Conservation (phyloP, 192 early-diverging fungal species). For the Rhizophagus clarus region DNA sequence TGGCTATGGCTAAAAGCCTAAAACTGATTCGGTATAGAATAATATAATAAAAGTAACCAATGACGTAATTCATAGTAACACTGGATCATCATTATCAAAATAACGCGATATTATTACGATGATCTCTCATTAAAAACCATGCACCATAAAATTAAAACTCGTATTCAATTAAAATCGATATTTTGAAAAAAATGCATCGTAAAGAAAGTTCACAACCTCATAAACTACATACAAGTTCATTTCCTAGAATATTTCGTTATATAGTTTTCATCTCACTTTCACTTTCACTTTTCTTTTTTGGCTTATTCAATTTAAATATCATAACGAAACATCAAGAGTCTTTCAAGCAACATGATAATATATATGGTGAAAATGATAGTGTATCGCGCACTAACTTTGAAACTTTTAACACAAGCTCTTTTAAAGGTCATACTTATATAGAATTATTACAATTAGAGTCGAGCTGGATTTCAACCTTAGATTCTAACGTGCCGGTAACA, state of each 20-base stretch:
- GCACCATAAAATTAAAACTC: too few species aligned
- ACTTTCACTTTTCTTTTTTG: neutral
- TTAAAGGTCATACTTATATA: conserved; percentile 2
- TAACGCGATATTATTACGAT: too few species aligned
- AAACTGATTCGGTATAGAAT: too few species aligned
- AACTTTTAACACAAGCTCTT: neutral
- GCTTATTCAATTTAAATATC: neutral
- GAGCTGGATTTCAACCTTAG: conserved; percentile 18
- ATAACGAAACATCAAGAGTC: neutral
- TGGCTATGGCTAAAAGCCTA: too few species aligned
- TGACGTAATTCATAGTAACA: too few species aligned
- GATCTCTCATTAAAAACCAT: too few species aligned
- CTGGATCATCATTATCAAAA: too few species aligned
- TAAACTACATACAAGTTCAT: neutral
- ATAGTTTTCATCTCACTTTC: neutral
- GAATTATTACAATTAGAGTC: conserved; percentile 1
- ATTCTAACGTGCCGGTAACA: conserved; percentile 35
- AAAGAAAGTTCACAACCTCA: neutral
- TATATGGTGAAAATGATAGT: neutral
- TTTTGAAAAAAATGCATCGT: neutral
- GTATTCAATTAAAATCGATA: neutral
- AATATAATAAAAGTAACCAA: too few species aligned
- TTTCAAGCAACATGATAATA: too few species aligned
- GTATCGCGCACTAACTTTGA: neutral
- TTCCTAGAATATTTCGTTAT: neutral